These are phyloP conservation scores for Chrysanthemum seticuspe DNA, from an alignment of 129 eudicot species.

Conservation along the genomic window DNA sequence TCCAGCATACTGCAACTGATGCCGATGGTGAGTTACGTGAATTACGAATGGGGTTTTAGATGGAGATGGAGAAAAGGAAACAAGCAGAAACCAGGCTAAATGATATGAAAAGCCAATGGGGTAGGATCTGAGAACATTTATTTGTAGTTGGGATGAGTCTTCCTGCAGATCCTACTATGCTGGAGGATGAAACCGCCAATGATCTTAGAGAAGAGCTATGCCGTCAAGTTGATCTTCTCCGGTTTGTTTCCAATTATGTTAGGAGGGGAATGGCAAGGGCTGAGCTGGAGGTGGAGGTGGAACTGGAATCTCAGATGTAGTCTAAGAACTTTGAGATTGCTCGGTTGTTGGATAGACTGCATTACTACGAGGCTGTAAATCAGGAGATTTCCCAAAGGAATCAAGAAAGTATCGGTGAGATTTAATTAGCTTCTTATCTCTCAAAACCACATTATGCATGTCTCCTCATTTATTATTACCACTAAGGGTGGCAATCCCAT, in stretches of 20 bases:
- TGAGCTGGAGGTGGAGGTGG: slow-evolving; percentile 74
- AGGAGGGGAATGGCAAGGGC: slow-evolving; percentile 85
- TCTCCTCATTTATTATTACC: not conserved
- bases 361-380: slow-evolving; percentile 88
- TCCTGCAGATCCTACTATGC: slow-evolving; percentile 51
- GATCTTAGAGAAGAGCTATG: slow-evolving; percentile 70
- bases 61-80: slow-evolving; percentile 83
- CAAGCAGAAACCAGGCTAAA: slow-evolving; percentile 67
- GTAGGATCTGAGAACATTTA: slow-evolving; percentile 56
- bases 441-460: not conserved
- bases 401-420: slow-evolving; percentile 91
- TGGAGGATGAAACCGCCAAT: slow-evolving; percentile 44
- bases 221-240: slow-evolving; percentile 61
- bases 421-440: not conserved
- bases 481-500: not conserved
- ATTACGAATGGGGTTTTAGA: slow-evolving; percentile 51
- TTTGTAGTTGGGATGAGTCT: slow-evolving; percentile 66
- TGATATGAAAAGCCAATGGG: slow-evolving; percentile 66
- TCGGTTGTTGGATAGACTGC: slow-evolving; percentile 77
- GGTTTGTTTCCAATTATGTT: slow-evolving; percentile 71
- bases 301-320: slow-evolving; percentile 76
- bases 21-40: slow-evolving; percentile 72
- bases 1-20: slow-evolving; percentile 47
- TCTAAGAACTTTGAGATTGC: slow-evolving; percentile 86
- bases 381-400: slow-evolving; percentile 97